Evolutionary conservation across 2,329 filamentous ascomycete genomes (phyloP), one percentile per base, ranked within the genome.

Genomic region (Alternaria panax): DNA sequence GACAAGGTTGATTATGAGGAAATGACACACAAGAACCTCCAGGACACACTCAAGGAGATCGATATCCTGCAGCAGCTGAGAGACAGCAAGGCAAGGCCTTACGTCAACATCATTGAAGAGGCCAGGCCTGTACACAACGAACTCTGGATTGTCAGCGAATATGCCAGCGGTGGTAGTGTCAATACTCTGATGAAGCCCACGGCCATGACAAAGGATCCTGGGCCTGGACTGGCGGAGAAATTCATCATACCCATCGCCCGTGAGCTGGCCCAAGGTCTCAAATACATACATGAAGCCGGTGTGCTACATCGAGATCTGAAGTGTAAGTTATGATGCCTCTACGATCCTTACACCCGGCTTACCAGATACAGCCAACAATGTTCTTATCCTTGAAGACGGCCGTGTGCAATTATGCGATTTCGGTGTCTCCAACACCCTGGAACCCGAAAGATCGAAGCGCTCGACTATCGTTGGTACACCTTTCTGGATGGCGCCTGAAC

Each of bases 61-160:
- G 85, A 82, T 47, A 86, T 92, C 24, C 81, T 96, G 50, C 88
- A 91, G 69, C 82, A 91, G 58, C 83, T 96, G 51, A 88, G 89
- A 70, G 89, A 92, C 66, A 90, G 85, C 65, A 89, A 88, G 47
- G 91, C 91, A 18, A 86, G 86, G 66, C 94, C 94, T 72, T 95
- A 95, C 75, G 88, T 96, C 79, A 95, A 94, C 74, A 86, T 89
- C 68, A 90, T 94, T 51, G 88, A 93, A 68, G 91, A 93, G 66
- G 91, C 91, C 5, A 84, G 93, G 20, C 88, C 90, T 8, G 87
- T 94, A 36, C 90, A 90, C 41, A 88, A 90, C 67, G 87, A 92
- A 60, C 89, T 96, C 80, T 96, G 92, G 92, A 92, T 95, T 81
- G 87, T 95, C 56, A 93, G 90, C 59, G 91, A 95, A 79, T 93